Evolutionary conservation across 768 basidiomycete species (phyloP), one percentile per base, ranked within the genome.

Genomic region (Hypholoma fasciculare): DNA sequence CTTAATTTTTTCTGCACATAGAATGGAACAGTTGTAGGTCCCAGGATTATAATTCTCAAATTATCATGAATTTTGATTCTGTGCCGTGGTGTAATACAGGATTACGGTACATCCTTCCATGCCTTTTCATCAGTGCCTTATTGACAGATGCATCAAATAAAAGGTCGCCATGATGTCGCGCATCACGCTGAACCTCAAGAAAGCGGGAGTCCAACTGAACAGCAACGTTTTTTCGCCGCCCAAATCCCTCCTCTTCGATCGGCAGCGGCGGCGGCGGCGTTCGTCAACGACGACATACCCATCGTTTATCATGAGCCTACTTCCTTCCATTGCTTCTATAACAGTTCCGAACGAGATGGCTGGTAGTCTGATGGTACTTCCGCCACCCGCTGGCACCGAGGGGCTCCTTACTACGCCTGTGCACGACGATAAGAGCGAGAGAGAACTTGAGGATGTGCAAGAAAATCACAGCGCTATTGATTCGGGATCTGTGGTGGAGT

Each of bases 101-200:
- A 50, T 49, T 38, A 56, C 49, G 19, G 47, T 49, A 49, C 26
- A 38, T 40, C 19, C 34, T 46, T 27, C 20, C n/a, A 30, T 13
- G 9, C 8, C 17, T 8, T 17, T 14, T 23, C 7, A 23, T 13
- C n/a, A 19, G 16, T 7, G 11, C 16, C 23, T 9, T 7, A 30
- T 9, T 19, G 19, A 16, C 19, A 8, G 9, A 43, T 30, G 14
- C 17, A 12, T 23, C 17, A 34, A 43, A 43, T 12, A 46, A 68
- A 64, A 74, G 57, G 74, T 88, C 11, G 76, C 84, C 0, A 88
- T 87, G 83, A 86, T 87, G 79, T 87, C 85, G 3, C 79, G 87
- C 7, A 87, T 88, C 49, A 87, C 86, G 1, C 76, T 88, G 23
- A 83, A 81, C 66, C 74, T 88, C 9, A 82, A 73, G 69, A 82